Conservation (phyloP, 2,329 filamentous ascomycete genomes). For the Neospermospora avenae region DNA sequence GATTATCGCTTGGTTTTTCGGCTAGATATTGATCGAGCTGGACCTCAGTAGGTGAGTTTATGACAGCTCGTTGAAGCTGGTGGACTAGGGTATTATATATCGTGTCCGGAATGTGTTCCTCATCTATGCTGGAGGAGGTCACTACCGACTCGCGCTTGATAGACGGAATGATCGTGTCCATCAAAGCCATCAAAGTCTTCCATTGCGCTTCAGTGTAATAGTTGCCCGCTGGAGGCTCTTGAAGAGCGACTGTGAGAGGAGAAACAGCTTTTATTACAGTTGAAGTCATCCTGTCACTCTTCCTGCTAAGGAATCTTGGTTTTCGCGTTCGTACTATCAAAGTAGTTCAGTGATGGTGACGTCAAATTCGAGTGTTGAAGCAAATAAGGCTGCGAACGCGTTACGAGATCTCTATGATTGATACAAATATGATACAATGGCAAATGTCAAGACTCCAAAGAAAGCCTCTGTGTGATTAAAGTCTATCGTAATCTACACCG, state of each 20-base stretch:
- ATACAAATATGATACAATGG: background rate
- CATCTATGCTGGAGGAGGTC: background rate
- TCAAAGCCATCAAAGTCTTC: constrained; percentile 50
- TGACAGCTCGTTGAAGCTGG: constrained; percentile 37
- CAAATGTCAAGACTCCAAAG: background rate
- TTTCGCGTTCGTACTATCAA: background rate
- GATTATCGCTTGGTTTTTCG: constrained; percentile 49
- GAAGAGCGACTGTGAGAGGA: constrained; percentile 14
- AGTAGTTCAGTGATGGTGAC: background rate
- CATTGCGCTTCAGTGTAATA: constrained; percentile 51
- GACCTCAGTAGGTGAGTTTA: constrained; percentile 40
- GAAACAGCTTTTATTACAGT: background rate
- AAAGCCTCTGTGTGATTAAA: background rate
- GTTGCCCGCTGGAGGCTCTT: constrained; percentile 29
- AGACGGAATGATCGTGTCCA: constrained; percentile 60
- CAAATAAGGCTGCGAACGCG: background rate
- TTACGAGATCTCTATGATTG: background rate
- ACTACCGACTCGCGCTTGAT: constrained; percentile 42
- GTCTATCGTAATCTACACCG: background rate
- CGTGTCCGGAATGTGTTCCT: constrained; percentile 42
- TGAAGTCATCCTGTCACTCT: background rate
- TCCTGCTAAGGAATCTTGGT: background rate
- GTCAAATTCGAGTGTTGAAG: background rate
- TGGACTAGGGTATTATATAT: constrained; percentile 48
- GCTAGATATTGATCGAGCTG: constrained; percentile 51